Percentiles rank a stretch among this genome's conserved stretches.
These are phyloP conservation scores for Butyriboletus loyo DNA, from an alignment of 768 basidiomycete genomes.

Conservation along the genomic window DNA sequence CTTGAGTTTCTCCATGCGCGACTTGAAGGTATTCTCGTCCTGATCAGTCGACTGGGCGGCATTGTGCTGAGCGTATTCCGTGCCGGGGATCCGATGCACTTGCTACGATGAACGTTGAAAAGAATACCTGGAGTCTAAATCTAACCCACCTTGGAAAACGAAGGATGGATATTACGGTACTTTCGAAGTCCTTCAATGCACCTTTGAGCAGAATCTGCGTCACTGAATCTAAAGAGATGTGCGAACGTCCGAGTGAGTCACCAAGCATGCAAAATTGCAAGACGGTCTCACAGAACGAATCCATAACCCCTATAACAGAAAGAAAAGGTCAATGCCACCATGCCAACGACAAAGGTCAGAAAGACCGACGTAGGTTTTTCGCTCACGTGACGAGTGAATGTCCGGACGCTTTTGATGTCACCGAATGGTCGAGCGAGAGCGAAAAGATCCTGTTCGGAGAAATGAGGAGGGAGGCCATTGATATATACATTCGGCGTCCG, in stretches of 20 bases:
- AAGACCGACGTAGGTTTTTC: slow-evolving; percentile 54
- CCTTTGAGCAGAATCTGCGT: slow-evolving; percentile 62
- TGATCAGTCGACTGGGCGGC: slow-evolving; percentile 23
- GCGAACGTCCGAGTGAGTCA: not conserved
- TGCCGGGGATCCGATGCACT: slow-evolving; percentile 83
- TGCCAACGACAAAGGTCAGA: slow-evolving; percentile 4
- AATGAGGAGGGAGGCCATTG: slow-evolving; percentile 83
- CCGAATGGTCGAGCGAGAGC: slow-evolving; percentile 73
- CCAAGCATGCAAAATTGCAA: not conserved
- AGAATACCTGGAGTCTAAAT: not conserved
- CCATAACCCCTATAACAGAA: slow-evolving; percentile 60
- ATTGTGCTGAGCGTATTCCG: slow-evolving; percentile 48
- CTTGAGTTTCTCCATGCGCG: slow-evolving; percentile 72
- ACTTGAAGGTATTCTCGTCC: slow-evolving; percentile 56
- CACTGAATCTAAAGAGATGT: slow-evolving; percentile 53
- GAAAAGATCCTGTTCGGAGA: slow-evolving; percentile 75
- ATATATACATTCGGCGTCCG: slow-evolving; percentile 81
- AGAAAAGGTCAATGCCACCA: not conserved
- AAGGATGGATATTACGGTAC: slow-evolving; percentile 78
- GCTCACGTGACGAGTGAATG: slow-evolving; percentile 80
- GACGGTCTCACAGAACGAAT: slow-evolving; percentile 65
- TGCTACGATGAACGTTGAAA: slow-evolving; percentile 34
- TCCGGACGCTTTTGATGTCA: slow-evolving; percentile 70
- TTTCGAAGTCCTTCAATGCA: slow-evolving; percentile 71
- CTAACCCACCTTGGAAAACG: slow-evolving; percentile 71